These are phyloP conservation scores for Aegle marmelos DNA, from an alignment of 345 rosid species.

Conservation along the genomic window DNA sequence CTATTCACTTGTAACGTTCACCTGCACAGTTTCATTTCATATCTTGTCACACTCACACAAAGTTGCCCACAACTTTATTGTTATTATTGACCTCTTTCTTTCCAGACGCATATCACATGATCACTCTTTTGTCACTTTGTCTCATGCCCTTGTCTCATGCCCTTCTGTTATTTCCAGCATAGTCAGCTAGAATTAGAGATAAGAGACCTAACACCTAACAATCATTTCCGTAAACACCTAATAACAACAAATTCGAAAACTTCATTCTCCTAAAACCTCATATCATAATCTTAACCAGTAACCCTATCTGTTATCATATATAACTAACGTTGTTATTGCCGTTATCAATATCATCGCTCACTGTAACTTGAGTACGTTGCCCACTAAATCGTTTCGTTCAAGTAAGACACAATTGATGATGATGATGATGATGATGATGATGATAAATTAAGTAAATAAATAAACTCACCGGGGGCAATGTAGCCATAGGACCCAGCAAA, in stretches of 20 bases:
- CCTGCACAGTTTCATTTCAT: too few species aligned
- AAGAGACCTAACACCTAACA: not conserved
- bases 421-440: too few species aligned
- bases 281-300: not conserved
- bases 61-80: not conserved
- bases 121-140: slow-evolving; percentile 15
- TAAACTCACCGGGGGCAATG: slow-evolving; percentile 79
- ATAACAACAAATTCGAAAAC: not conserved
- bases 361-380: too few species aligned
- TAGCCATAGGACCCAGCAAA: slow-evolving; percentile 90
- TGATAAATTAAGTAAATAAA: too few species aligned
- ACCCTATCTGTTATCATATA: not conserved
- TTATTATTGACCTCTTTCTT: not conserved
- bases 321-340: too few species aligned
- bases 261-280: not conserved
- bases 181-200: not conserved
- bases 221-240: not conserved
- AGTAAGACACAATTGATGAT: not conserved
- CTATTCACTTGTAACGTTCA: too few species aligned
- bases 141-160: slow-evolving; percentile 10
- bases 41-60: too few species aligned
- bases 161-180: not conserved
- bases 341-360: too few species aligned
- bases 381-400: too few species aligned
- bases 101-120: not conserved